A percentile compares a stretch with the other conserved stretches of the same genome.
Evolutionary conservation across 352 stramenopile genomes (phyloP).

Genomic region (Phytophthora aleatoria): DNA sequence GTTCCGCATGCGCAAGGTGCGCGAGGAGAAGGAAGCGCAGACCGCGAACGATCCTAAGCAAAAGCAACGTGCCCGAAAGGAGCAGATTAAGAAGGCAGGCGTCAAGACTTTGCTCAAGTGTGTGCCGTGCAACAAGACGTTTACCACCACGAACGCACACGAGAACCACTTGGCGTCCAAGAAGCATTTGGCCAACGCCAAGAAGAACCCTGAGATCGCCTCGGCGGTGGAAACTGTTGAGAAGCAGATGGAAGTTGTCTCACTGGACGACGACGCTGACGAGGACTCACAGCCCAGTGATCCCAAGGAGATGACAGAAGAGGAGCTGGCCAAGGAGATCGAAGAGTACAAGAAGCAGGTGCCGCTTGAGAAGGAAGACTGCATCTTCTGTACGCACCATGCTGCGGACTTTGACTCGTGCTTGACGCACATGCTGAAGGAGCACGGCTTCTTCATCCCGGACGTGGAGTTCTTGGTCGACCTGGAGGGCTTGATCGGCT

Average conservation of each 20-base stretch:
- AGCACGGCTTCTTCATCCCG: slow-evolving; percentile 96
- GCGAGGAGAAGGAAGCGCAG: slow-evolving; percentile 60
- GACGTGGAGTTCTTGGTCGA: slow-evolving; percentile 94
- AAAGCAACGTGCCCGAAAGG: slow-evolving; percentile 69
- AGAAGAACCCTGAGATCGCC: slow-evolving; percentile 61
- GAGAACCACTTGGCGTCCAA: slow-evolving; percentile 88
- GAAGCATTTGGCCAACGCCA: slow-evolving; percentile 83
- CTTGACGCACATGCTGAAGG: slow-evolving; percentile 92
- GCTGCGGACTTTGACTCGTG: slow-evolving; percentile 69
- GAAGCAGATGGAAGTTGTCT: slow-evolving; percentile 64
- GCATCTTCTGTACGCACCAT: slow-evolving; percentile 80
- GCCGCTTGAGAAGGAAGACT: slow-evolving; percentile 78
- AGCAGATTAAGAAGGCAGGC: slow-evolving; percentile 70
- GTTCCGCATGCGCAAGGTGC: slow-evolving; percentile 76
- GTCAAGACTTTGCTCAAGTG: slow-evolving; percentile 84
- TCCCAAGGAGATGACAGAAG: slow-evolving; percentile 50
- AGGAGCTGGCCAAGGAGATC: slow-evolving; percentile 64
- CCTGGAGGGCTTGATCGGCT: slow-evolving; percentile 90
- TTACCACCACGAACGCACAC: slow-evolving; percentile 79
- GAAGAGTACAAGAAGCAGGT: slow-evolving; percentile 82
- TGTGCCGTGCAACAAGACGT: slow-evolving; percentile 86
- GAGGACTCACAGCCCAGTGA: slow-evolving; percentile 17
- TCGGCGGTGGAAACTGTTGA: slow-evolving; percentile 65
- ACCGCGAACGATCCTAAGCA: slow-evolving; percentile 68
- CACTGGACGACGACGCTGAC: slow-evolving; percentile 22